A percentile compares a stretch with the other conserved stretches of the same genome.
These are phyloP conservation scores for Pyrrhoderma lamaoense DNA, from an alignment of 1,284 basidiomycete genomes.

Conservation along the genomic window DNA sequence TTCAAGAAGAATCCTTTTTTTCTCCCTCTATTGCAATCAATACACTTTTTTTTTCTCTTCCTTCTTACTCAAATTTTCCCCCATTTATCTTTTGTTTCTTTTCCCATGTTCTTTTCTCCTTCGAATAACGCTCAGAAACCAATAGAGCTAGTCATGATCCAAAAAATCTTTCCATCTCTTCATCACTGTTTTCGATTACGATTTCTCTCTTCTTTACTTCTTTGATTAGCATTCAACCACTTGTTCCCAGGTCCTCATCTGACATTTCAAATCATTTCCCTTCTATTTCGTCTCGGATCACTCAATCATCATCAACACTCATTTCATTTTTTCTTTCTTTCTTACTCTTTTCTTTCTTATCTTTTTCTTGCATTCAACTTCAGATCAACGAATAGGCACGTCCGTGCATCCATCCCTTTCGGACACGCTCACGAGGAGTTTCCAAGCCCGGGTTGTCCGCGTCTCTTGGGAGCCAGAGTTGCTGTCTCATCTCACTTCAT, in stretches of 20 bases:
- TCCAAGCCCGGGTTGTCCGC: too few relatives aligned
- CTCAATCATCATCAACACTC: background rate
- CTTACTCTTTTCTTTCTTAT: background rate
- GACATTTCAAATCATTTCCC: background rate
- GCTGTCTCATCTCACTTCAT: too few relatives aligned
- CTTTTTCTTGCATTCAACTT: conserved; percentile 3
- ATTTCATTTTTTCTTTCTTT: background rate
- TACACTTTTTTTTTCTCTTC: background rate
- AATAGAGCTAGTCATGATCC: background rate
- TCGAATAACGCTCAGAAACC: background rate
- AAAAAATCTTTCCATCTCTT: background rate
- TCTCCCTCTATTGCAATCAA: background rate
- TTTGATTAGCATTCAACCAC: background rate
- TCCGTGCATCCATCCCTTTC: background rate
- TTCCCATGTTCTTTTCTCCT: background rate
- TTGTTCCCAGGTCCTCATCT: conserved; percentile 1
- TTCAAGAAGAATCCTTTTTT: background rate
- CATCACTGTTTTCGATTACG: too few relatives aligned
- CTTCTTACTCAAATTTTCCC: background rate
- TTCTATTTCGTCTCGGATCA: too few relatives aligned
- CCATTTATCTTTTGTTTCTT: background rate
- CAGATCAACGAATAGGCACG: background rate
- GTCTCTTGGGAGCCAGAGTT: too few relatives aligned
- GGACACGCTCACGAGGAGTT: too few relatives aligned
- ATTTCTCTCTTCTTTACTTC: too few relatives aligned